phyloP scores from a whole-genome alignment of 1,284 basidiomycete species.

The Termitomyces sp. region DNA sequence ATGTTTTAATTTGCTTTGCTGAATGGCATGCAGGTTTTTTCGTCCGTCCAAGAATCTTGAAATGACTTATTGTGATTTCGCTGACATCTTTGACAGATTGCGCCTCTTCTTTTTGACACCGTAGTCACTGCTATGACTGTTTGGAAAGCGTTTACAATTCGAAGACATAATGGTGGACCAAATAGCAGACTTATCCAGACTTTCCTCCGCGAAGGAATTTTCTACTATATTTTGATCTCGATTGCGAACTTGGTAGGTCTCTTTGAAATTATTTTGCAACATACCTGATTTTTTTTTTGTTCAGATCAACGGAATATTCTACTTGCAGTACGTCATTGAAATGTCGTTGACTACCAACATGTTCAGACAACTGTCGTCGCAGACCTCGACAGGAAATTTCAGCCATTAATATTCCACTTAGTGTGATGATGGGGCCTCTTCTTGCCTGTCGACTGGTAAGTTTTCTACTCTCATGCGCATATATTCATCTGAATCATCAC shows the following conservation, averaged over 20 bases:
- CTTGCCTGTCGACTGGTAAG: constrained; percentile 69
- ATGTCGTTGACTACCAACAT: constrained; percentile 3
- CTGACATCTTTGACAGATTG: constrained; percentile 43
- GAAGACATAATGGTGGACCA: constrained; percentile 66
- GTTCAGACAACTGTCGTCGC: constrained; percentile 11
- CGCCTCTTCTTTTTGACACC: constrained; percentile 73
- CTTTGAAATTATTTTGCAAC: constrained; percentile 6
- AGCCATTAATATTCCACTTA: constrained; percentile 80
- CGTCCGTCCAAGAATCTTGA: constrained; percentile 34
- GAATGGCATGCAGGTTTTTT: constrained; percentile 52
- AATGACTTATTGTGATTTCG: constrained; percentile 1
- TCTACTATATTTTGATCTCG: constrained; percentile 77
- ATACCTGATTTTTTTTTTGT: constrained; percentile 3
- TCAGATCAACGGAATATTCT: constrained; percentile 73
- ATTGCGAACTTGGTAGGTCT: constrained; percentile 62
- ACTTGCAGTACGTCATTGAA: constrained; percentile 56
- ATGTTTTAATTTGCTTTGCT: constrained; percentile 12
- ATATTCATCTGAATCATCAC: constrained; percentile 1
- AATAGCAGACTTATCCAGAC: constrained; percentile 76
- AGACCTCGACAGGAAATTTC: constrained; percentile 77
- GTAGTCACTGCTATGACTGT: constrained; percentile 74
- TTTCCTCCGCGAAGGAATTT: constrained; percentile 76
- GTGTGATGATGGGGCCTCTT: constrained; percentile 78
- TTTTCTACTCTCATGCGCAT: background rate
- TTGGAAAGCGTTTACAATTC: constrained; percentile 66